Evolutionary conservation across 176 grass and related monocot genomes (phyloP).

Genomic region (Saccharum spontaneum): DNA sequence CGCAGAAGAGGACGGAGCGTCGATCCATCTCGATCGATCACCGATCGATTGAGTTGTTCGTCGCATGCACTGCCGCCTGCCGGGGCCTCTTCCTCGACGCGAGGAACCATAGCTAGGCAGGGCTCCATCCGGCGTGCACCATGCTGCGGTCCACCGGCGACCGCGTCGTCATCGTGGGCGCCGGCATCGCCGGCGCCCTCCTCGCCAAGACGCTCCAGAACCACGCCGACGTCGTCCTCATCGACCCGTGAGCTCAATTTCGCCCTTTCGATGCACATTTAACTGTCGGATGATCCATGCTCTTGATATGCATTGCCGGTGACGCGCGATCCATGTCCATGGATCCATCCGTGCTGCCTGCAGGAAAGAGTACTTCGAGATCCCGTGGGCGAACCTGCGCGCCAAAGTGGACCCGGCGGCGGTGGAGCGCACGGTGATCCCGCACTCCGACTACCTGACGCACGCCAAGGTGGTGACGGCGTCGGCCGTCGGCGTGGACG

Average conservation of each 20-base stretch:
- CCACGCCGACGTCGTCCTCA: slow-evolving; percentile 65
- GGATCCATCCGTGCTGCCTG: not conserved
- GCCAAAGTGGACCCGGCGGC: slow-evolving; percentile 54
- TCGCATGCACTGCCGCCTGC: not conserved
- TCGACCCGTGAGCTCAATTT: slow-evolving; percentile 55
- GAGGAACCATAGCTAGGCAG: not conserved
- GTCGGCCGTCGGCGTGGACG: slow-evolving; percentile 40
- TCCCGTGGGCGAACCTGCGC: slow-evolving; percentile 78
- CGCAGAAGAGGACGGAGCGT: not conserved
- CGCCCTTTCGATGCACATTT: not conserved
- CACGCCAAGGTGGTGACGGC: slow-evolving; percentile 50
- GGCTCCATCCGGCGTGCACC: not conserved
- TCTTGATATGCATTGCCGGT: not conserved
- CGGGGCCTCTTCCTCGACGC: not conserved
- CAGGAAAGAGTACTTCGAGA: slow-evolving; percentile 86
- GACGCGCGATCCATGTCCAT: not conserved
- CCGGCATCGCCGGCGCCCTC: slow-evolving; percentile 70
- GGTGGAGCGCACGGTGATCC: slow-evolving; percentile 54
- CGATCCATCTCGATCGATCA: slow-evolving; percentile 18
- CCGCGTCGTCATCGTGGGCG: slow-evolving; percentile 70
- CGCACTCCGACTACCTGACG: slow-evolving; percentile 61
- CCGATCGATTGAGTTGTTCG: not conserved
- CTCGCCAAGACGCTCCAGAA: slow-evolving; percentile 66
- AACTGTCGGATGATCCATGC: not conserved
- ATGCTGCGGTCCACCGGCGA: slow-evolving; percentile 49